Base-by-base conservation (phyloP, 2,329 filamentous ascomycete species). In the Stylonectria norvegica region DNA sequence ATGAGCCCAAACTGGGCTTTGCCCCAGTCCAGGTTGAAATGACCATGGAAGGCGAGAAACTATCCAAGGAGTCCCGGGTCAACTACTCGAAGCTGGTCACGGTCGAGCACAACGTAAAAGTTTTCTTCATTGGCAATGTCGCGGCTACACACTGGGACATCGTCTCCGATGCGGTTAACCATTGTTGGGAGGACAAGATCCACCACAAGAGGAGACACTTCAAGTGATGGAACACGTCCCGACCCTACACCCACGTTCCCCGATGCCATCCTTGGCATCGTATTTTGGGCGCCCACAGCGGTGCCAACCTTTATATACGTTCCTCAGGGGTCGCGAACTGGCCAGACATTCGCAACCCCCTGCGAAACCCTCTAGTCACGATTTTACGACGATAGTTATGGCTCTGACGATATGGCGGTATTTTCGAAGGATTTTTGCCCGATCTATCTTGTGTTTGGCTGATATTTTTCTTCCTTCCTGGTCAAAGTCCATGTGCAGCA, bases 61-160 rank as follows among this genome's bases (percentile, higher is more conserved):
- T 80, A 5, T 63, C 64, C 9, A 64, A 49, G 20, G 69, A 74
- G 45, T 81, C 77, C 10, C 70, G 77, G 5, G 68, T 79, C 48
- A 79, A 80, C 58, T 80, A 79, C 56, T 71, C 73, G 5, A 79
- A 79, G 47, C 61, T 75, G 5, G 65, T 70, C 19, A 76, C 74
- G 3, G 65, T 81, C 18, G 75, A 79, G 55, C 77, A 80, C 59
- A 81, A 81, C 50, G 62, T 72, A 49, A 70, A 66, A 32, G 73
- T 80, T n/a, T 67, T 72, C 49, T 78, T 80, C 51, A 72, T 81
- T 36, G 77, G 77, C n/a, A 53, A 58, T 4, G 64, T 80, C 12
- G 40, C 53, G 3, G 39, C 49, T 2, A 50, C 62, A 0, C 65
- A 76, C 50, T 69, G 67, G 47, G 53, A 68, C 0, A 60, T 59